Evolutionary conservation across 441 rosid genomes (phyloP).

Genomic region (Erodium trifolium): DNA sequence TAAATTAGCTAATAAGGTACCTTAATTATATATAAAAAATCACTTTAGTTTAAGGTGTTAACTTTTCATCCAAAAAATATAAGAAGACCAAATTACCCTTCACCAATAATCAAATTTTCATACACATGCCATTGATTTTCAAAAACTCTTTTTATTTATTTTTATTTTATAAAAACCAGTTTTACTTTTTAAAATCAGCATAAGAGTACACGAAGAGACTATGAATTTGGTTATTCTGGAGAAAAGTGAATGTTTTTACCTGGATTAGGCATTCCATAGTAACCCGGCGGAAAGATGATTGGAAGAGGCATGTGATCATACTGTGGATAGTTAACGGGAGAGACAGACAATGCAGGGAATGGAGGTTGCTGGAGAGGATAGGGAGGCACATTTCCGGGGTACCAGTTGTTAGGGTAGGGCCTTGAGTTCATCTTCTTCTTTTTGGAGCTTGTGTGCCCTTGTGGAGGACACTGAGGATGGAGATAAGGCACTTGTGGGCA

Average conservation of each 20-base stretch:
- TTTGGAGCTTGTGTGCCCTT: slow-evolving; percentile 9
- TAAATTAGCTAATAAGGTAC: no score
- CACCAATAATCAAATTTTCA: no score
- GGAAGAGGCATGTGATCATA: slow-evolving; percentile 16
- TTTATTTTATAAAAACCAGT: no score
- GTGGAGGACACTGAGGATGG: slow-evolving; percentile 12
- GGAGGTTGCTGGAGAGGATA: slow-evolving; percentile 12
- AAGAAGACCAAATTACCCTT: no score
- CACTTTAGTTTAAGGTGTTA: no score
- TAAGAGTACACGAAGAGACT: not conserved
- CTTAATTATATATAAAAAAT: no score
- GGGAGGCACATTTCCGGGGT: slow-evolving; percentile 13
- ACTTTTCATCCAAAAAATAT: no score
- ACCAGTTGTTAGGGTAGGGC: slow-evolving; percentile 1
- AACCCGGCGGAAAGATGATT: not conserved
- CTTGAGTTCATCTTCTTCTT: slow-evolving; percentile 7
- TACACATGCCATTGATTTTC: no score
- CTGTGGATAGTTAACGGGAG: slow-evolving; percentile 13
- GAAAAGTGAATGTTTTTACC: slow-evolving; percentile 12
- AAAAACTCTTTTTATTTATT: no score
- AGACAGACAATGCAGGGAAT: slow-evolving; percentile 16
- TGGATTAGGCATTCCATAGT: slow-evolving; percentile 7
- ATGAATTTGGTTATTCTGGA: not conserved
- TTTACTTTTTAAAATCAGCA: no score
- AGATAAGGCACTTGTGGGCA: slow-evolving; percentile 10